Evolutionary conservation across 179 eudicot species (phyloP), one percentile per base, ranked within the genome.

Genomic region (Silene vulgaris): DNA sequence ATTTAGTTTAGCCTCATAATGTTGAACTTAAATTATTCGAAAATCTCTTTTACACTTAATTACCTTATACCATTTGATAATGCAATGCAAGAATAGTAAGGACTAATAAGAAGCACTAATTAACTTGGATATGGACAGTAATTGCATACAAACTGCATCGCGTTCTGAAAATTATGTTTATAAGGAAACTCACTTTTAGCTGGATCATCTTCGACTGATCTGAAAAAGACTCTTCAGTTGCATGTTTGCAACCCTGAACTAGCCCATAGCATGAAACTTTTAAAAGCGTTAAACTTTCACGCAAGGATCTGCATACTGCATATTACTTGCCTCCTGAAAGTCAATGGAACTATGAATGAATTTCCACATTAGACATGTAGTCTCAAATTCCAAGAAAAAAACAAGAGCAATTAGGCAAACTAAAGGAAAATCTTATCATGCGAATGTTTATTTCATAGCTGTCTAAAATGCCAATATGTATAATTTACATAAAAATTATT

Each of bases 261-360:
- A 69, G 30, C 50, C 73, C 23, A 32, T 35, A 32, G 8, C 73
- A 19, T 69, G n/a, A 21, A 23, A 69, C n/a, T 29, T 65, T 69
- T 14, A 45, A 43, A 43, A 69, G 16, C 52, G 8, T 16, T 30
- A 4, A n/a, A 65, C 19, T 30, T 65, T 37, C 52, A 14, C 0
- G 11, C 71, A 7, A n/a, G 26, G 13, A 35, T 35, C 71, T 11
- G 12, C 50, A 43, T 9, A 43, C 12, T 12, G 71, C 52, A 67
- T 37, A 35, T 21, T 37, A 35, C 52, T 50, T 67, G 28, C 14
- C 71, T 37, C 71, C 71, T 67, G 52, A 23, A 67, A 67, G 52
- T 67, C 21, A 35, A 67, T 37, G 14, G 71, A 35, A 65, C 9
- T 67, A 67, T 32, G 69, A 29, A 65, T 65, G 52, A 67, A 35